Evolutionary conservation across 768 basidiomycete species (phyloP).

Genomic region (Fibroporia radiculosa): DNA sequence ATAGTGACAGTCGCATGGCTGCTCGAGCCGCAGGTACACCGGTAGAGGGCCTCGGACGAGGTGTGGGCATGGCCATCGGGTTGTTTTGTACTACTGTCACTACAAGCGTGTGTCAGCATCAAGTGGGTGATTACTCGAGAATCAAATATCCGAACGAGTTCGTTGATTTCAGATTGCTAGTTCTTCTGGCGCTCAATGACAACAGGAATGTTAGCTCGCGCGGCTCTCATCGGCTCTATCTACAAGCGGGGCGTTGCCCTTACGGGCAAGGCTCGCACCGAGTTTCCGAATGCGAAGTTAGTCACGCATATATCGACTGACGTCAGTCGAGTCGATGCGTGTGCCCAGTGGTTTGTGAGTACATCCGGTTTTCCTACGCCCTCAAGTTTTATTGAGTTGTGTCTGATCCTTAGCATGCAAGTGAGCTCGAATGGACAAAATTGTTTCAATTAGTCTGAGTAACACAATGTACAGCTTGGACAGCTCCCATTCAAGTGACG

Average conservation of each 20-base stretch:
- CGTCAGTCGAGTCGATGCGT: constrained; percentile 50
- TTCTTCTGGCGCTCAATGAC: constrained; percentile 70
- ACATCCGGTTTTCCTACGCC: no score
- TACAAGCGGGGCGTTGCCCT: constrained; percentile 64
- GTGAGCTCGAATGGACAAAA: constrained; percentile 8
- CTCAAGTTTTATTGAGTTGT: no score
- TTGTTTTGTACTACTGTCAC: constrained; percentile 41
- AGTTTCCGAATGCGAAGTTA: constrained; percentile 51
- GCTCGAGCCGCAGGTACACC: constrained; percentile 28
- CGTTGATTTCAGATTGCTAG: constrained; percentile 19
- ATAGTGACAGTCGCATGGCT: constrained; percentile 39
- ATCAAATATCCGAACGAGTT: background rate
- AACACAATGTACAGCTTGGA: constrained; percentile 39
- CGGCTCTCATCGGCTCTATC: constrained; percentile 59
- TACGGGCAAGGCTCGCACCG: constrained; percentile 56
- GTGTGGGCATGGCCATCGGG: constrained; percentile 52
- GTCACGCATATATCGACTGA: constrained; percentile 62
- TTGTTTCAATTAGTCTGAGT: background rate
- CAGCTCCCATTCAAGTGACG: constrained; percentile 57
- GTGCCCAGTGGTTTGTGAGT: constrained; percentile 70
- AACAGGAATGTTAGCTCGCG: constrained; percentile 56
- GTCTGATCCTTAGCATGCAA: constrained; percentile 29
- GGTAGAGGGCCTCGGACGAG: constrained; percentile 39
- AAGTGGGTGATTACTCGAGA: constrained; percentile 34
- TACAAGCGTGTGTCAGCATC: constrained; percentile 54